Base-by-base conservation (phyloP, 108 stramenopile species). In the Cyclotella choctawhatcheeana region DNA sequence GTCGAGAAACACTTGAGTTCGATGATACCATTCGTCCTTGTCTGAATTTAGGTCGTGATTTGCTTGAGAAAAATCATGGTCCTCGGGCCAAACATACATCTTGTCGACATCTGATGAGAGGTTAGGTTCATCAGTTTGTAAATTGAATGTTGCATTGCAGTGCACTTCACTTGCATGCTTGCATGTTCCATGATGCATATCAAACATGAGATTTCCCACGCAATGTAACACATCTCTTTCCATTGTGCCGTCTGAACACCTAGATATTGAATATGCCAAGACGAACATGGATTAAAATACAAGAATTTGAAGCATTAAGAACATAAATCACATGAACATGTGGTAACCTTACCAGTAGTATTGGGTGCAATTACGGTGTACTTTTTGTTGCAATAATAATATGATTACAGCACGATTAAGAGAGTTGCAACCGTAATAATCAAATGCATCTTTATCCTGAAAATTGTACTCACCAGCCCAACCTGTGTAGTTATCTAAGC, bases 291-390 rank as follows among this genome's bases (percentile, higher is more conserved):
- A n/a, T n/a, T n/a, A n/a, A n/a, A n/a, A n/a, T n/a, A n/a, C n/a
- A n/a, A n/a, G n/a, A n/a, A n/a, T n/a, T n/a, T n/a, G n/a, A n/a
- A n/a, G n/a, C n/a, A n/a, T n/a, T n/a, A n/a, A n/a, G n/a, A n/a
- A n/a, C n/a, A n/a, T n/a, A n/a, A n/a, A n/a, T n/a, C n/a, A n/a
- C n/a, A n/a, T n/a, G n/a, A n/a, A n/a, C n/a, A n/a, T n/a, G n/a
- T n/a, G n/a, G n/a, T n/a, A n/a, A 18, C 3, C n/a, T 12, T 30
- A 56, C 55, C 55, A 56, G n/a, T 56, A 56, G 20, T 56, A 56
- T 30, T 56, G 55, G 12, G 29, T 56, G 55, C 55, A 56, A 1
- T 14, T 30, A 56, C 31, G 12, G 29, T 30, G 55, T 1, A n/a
- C 1, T 12, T n/a, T n/a, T n/a, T n/a, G n/a, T n/a, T n/a, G n/a